Evolutionary conservation across 768 basidiomycete genomes (phyloP), one percentile per base, ranked within the genome.

Genomic region (Xerocomellus dryophilus): DNA sequence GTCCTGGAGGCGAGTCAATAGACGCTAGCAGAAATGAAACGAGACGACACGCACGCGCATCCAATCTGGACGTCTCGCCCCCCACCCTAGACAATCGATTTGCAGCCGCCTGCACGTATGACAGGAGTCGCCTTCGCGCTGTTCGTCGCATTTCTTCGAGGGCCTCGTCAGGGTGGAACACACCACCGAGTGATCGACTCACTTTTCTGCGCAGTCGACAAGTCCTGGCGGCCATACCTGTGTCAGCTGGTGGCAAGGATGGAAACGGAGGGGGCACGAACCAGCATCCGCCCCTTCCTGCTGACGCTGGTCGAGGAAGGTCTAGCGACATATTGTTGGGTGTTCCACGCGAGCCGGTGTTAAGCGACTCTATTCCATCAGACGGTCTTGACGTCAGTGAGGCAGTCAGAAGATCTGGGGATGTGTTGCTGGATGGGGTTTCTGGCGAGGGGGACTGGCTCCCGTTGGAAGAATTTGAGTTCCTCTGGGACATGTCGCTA

Each of bases 21-120:
- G 51, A 54, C 29, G 57, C 43, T 27, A 41, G 47, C 18, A 41
- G 23, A 56, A 31, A 38, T 50, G 17, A n/a, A n/a, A 45, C 46
- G 23, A 27, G 36, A 39, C 25, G 46, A 43, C 31, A 76, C 81
- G 62, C 60, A 92, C 89, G 61, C 88, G 74, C 88, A 92, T 90
- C 89, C 90, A 92, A 52, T 91, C 90, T n/a, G 90, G 90, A 47
- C 90, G 81, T 65, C 81, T 86, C 8, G 84, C 75, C 4, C 90
- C 90, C 90, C 90, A 93, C 12, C 90, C 90, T 5, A 93, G 76
- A 71, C 90, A 93, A 47, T 86, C 78, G 63, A 93, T 89, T 44
- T 84, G 85, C 35, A 93, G 76, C 47, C 90, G 86, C 54, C 82
- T 78, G 68, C 90, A 93, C 1, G 90, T 93, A 61, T 81, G 78